A percentile compares a stretch with the other conserved stretches of the same genome.
phyloP scores from a whole-genome alignment of 208 protist species.

The Acanthamoeba sp. region DNA sequence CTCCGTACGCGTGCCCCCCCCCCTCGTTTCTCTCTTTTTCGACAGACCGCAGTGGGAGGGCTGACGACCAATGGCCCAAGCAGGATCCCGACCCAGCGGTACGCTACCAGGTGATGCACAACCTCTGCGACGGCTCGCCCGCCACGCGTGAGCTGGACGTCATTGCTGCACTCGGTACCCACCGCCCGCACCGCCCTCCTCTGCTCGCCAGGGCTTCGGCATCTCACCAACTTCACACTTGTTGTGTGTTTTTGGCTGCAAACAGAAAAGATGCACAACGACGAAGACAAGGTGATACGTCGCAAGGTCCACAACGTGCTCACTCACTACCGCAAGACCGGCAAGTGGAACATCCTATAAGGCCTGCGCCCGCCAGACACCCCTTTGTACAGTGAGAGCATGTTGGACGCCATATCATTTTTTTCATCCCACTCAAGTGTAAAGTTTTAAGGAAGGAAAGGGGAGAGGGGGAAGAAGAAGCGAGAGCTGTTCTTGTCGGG shows the following conservation, averaged over 20 bases:
- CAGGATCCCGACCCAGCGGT: slow-evolving; percentile 71
- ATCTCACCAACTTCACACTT: no score
- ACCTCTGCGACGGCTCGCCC: slow-evolving; percentile 77
- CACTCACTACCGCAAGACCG: slow-evolving; percentile 77
- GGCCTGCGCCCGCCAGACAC: neutral
- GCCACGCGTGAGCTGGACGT: slow-evolving; percentile 71
- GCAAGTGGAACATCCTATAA: slow-evolving; percentile 80
- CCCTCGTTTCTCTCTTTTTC: neutral
- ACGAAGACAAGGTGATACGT: slow-evolving; percentile 74
- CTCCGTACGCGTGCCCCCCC: neutral
- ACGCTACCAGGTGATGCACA: slow-evolving; percentile 78
- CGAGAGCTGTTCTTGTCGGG: no score
- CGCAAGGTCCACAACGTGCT: slow-evolving; percentile 78
- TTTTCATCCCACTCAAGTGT: no score
- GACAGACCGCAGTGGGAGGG: no score
- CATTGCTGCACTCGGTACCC: slow-evolving; percentile 65
- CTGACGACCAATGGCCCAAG: neutral
- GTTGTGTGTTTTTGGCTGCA: neutral
- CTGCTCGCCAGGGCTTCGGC: no score
- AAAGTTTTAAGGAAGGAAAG: no score
- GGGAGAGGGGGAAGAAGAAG: no score
- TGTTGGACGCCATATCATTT: no score
- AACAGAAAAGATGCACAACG: slow-evolving; percentile 70
- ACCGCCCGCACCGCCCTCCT: neutral
- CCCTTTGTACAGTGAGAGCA: no score